Conservation (phyloP, 768 basidiomycete genomes). For the Chalciporus piperatus region DNA sequence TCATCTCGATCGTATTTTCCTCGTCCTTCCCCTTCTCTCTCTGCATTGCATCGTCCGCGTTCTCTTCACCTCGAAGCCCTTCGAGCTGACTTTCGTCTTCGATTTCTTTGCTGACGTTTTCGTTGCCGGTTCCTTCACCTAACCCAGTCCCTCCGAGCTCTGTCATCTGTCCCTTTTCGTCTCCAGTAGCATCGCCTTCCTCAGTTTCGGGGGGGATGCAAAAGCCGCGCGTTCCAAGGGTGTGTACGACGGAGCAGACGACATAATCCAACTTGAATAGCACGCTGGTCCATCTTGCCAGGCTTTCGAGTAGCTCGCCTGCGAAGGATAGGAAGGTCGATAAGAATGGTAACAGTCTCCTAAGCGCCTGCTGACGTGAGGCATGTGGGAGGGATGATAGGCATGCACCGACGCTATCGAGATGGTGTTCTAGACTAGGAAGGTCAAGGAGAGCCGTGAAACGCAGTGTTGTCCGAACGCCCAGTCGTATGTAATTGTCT, state of each 20-base stretch:
- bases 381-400: constrained; percentile 37
- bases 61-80: constrained; percentile 73
- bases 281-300: constrained; percentile 66
- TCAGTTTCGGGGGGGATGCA: constrained; percentile 86
- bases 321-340: constrained; percentile 57
- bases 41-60: constrained; percentile 25
- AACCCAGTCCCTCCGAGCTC: constrained; percentile 76
- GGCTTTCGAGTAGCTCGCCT: constrained; percentile 52
- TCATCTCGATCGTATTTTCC: constrained; percentile 87
- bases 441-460: constrained; percentile 51
- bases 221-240: constrained; percentile 83
- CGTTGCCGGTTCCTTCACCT: constrained; percentile 79
- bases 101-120: constrained; percentile 92
- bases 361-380: constrained; percentile 35
- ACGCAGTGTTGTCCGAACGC: constrained; percentile 42
- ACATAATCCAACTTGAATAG: constrained; percentile 84
- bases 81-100: constrained; percentile 97
- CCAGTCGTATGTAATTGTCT: constrained; percentile 53
- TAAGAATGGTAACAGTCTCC: constrained; percentile 73
- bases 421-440: constrained; percentile 36
- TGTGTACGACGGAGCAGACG: constrained; percentile 67
- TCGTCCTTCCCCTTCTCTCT: constrained; percentile 51
- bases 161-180: constrained; percentile 37
- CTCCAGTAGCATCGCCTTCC: constrained; percentile 45
- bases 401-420: constrained; percentile 39